phyloP scores from a whole-genome alignment of 2,329 filamentous ascomycete genomes.

The Colletotrichum sp. region DNA sequence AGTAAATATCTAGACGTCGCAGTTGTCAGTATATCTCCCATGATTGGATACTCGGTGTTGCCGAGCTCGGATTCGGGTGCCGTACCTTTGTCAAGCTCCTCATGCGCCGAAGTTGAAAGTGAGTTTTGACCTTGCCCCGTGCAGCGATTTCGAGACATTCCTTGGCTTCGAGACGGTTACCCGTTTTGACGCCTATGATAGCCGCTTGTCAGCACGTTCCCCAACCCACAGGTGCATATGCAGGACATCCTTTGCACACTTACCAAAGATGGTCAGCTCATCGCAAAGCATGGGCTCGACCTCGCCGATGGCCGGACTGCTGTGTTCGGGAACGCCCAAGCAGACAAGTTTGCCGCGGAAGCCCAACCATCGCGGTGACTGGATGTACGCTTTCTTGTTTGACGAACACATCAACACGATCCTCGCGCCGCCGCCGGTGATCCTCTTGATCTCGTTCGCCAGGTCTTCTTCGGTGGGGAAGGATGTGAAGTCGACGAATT shows the following conservation, averaged over 20 bases:
- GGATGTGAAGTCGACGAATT: conserved; percentile 28
- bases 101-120: conserved; percentile 18
- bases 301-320: neutral
- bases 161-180: conserved; percentile 18
- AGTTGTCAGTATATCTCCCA: neutral
- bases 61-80: neutral
- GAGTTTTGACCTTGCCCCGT: conserved; percentile 16
- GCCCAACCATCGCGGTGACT: conserved; percentile 27
- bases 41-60: neutral
- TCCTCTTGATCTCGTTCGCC: conserved; percentile 4
- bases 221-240: neutral
- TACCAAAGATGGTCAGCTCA: conserved; percentile 21
- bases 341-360: conserved; percentile 33
- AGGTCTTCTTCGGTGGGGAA: conserved; percentile 12
- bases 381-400: conserved; percentile 25
- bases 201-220: neutral
- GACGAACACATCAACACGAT: conserved; percentile 28
- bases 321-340: conserved; percentile 27
- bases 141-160: conserved; percentile 20
- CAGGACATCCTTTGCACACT: neutral
- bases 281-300: conserved; percentile 11
- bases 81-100: conserved; percentile 16
- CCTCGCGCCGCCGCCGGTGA: conserved; percentile 24
- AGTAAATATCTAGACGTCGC: neutral
- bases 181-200: conserved; percentile 13